Percentiles rank a stretch among this genome's conserved stretches.
phyloP scores from a whole-genome alignment of 768 basidiomycete species.

The Tricholoma bakamatsutake region DNA sequence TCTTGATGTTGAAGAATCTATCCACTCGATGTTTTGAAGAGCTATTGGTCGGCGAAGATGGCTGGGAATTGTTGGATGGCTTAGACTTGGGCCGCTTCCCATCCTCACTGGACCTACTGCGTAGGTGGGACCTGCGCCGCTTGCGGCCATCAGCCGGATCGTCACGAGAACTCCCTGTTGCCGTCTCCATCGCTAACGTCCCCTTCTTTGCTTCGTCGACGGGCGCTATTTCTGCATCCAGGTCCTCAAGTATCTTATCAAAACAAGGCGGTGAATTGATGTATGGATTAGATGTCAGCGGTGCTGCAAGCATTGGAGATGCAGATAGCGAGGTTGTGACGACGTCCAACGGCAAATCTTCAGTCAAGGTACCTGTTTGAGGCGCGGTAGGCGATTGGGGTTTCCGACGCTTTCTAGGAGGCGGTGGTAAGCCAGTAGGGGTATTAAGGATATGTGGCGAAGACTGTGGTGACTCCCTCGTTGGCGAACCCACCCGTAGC shows the following conservation, averaged over 20 bases:
- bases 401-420: conserved; percentile 19
- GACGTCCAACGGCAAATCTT: not conserved
- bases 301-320: not conserved
- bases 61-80: conserved; percentile 1
- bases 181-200: not conserved
- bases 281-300: conserved; percentile 31
- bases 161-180: conserved; percentile 6
- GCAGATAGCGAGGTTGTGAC: not conserved
- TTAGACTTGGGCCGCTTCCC: conserved; percentile 5
- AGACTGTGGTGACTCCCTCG: not conserved
- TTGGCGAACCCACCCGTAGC: conserved; percentile 4
- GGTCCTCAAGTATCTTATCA: conserved; percentile 18
- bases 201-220: conserved; percentile 6
- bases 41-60: conserved; percentile 2
- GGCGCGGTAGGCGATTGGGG: conserved; percentile 15
- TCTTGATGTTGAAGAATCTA: conserved; percentile 13
- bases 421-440: conserved; percentile 56
- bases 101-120: conserved; percentile 4
- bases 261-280: conserved; percentile 40
- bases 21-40: conserved; percentile 10
- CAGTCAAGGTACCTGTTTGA: conserved; percentile 8
- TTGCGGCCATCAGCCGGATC: conserved; percentile 9
- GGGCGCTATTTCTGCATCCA: conserved; percentile 4
- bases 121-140: not conserved
- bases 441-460: conserved; percentile 3